Percentiles rank a stretch among this genome's conserved stretches.
Conservation (phyloP, 208 protist genomes). For the Trypanosoma scelopori region DNA sequence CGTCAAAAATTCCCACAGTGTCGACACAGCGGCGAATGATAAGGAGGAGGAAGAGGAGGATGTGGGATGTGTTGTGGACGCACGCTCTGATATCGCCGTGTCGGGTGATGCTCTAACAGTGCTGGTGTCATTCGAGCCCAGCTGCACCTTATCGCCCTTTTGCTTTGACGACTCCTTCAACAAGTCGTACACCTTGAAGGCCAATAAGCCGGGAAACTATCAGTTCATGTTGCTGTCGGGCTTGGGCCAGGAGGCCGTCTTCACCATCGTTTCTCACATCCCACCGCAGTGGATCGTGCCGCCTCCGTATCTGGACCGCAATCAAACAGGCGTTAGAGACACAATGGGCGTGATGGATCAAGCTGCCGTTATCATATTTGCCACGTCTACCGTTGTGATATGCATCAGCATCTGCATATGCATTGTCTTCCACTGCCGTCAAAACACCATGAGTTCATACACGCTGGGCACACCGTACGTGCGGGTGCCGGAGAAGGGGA, state of each 20-base stretch:
- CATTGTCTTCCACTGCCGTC: background rate
- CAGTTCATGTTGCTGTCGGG: constrained; percentile 16
- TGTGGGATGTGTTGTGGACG: constrained; percentile 7
- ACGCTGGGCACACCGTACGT: background rate
- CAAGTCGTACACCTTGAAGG: background rate
- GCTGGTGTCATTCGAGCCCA: background rate
- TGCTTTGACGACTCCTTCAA: constrained; percentile 18
- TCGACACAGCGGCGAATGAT: too few relatives aligned
- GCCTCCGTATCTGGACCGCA: constrained; percentile 10
- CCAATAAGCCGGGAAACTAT: constrained; percentile 2
- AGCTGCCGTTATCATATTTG: constrained; percentile 14
- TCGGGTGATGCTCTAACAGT: background rate
- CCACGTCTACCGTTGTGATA: background rate
- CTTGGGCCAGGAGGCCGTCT: background rate
- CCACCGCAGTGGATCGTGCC: background rate
- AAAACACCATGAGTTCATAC: background rate
- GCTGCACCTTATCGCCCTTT: constrained; percentile 10
- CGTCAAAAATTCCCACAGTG: too few relatives aligned
- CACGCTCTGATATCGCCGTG: background rate
- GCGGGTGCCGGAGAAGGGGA: background rate
- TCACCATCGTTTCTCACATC: constrained; percentile 4
- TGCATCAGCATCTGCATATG: background rate
- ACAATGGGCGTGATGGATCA: constrained; percentile 6
- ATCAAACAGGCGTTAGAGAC: constrained; percentile 6
- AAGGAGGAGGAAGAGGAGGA: background rate